These are phyloP conservation scores for Hydrangea macrophylla DNA, from an alignment of 148 eudicot genomes.

Conservation along the genomic window DNA sequence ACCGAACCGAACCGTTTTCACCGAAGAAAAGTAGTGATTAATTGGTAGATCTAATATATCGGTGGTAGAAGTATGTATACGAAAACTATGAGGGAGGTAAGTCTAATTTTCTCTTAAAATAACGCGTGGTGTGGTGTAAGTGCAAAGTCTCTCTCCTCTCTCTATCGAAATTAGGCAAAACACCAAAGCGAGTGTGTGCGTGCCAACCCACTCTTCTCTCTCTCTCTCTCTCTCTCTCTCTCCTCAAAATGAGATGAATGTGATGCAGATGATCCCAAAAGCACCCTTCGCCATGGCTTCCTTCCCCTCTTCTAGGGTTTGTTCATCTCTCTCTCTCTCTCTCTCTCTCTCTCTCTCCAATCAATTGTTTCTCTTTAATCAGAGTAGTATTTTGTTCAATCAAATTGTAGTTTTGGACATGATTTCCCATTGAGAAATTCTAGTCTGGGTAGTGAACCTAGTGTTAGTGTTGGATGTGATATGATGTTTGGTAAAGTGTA, in stretches of 20 bases:
- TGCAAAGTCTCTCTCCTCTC: too few relatives aligned
- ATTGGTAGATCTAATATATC: too few relatives aligned
- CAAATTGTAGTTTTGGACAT: too few relatives aligned
- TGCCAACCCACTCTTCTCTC: constrained; percentile 3
- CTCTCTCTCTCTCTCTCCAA: background rate
- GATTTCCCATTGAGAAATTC: background rate
- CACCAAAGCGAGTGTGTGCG: background rate
- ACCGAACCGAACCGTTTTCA: too few relatives aligned
- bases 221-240: background rate
- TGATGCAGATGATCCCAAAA: constrained; percentile 49
- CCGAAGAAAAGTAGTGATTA: too few relatives aligned
- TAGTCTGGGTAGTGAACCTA: too few relatives aligned
- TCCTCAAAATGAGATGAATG: background rate
- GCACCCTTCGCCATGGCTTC: constrained; percentile 58
- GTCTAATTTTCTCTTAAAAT: too few relatives aligned
- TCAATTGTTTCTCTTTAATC: background rate
- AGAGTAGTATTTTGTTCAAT: too few relatives aligned
- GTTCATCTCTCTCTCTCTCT: constrained; percentile 17
- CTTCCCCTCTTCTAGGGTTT: constrained; percentile 55
- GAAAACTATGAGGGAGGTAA: too few relatives aligned
- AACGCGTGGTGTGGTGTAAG: too few relatives aligned
- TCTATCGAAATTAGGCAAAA: too few relatives aligned
- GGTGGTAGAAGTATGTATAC: too few relatives aligned
- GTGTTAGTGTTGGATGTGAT: background rate
- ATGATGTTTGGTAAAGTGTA: background rate